Percentiles rank a stretch among this genome's conserved stretches.
phyloP scores from a whole-genome alignment of 768 basidiomycete species.

The Xerocomellus dryophilus region DNA sequence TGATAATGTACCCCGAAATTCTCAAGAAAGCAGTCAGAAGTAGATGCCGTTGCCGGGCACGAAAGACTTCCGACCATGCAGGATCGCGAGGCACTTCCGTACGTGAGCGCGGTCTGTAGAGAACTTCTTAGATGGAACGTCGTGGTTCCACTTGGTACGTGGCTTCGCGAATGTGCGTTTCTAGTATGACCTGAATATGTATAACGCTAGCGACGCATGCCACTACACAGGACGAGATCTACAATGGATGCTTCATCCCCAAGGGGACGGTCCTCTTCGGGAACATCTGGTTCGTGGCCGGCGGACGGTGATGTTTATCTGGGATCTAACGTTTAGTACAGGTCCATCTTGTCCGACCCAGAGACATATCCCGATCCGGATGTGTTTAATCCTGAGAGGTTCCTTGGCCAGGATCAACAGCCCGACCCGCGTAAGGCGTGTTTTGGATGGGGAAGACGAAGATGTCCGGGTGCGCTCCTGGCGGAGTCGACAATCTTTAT shows the following conservation, averaged over 20 bases:
- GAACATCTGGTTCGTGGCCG: slow-evolving; percentile 11
- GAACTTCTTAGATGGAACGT: slow-evolving; percentile 14
- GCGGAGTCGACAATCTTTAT: slow-evolving; percentile 10
- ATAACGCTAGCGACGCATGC: slow-evolving; percentile 1
- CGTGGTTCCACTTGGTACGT: neutral
- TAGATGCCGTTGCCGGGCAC: slow-evolving; percentile 4
- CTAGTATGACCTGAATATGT: neutral
- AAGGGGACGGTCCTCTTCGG: slow-evolving; percentile 14
- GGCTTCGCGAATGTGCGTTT: neutral
- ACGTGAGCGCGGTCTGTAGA: slow-evolving; percentile 16
- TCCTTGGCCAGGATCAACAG: slow-evolving; percentile 6
- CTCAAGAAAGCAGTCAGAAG: slow-evolving; percentile 12
- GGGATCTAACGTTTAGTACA: neutral
- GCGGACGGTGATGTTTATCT: neutral
- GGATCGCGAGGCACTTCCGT: slow-evolving; percentile 10
- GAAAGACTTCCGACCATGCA: slow-evolving; percentile 9
- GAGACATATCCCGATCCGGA: slow-evolving; percentile 11
- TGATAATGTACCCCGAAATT: slow-evolving; percentile 7
- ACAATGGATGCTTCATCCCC: slow-evolving; percentile 23
- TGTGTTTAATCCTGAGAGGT: slow-evolving; percentile 14
- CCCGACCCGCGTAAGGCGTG: slow-evolving; percentile 9
- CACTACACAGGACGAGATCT: slow-evolving; percentile 15
- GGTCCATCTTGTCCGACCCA: slow-evolving; percentile 11
- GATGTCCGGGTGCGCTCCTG: slow-evolving; percentile 9
- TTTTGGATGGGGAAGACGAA: slow-evolving; percentile 19